These are phyloP conservation scores for Xylaria nigripes DNA, from an alignment of 495 filamentous ascomycete genomes.

Conservation along the genomic window DNA sequence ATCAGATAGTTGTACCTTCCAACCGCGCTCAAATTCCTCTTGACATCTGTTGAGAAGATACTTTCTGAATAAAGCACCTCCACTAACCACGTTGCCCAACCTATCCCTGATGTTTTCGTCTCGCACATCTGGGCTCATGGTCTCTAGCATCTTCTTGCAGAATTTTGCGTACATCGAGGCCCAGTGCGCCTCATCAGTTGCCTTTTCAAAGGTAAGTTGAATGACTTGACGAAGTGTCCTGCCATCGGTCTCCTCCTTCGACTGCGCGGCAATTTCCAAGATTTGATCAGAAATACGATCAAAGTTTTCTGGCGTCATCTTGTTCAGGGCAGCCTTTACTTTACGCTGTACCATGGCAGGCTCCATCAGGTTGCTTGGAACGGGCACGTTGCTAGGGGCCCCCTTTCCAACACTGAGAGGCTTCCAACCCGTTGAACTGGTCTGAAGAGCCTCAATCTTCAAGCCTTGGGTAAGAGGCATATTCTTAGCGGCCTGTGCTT, in stretches of 20 bases:
- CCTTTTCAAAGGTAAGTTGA: conserved; percentile 97
- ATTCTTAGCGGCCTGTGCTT: conserved; percentile 59
- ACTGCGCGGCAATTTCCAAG: conserved; percentile 83
- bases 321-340: conserved; percentile 96
- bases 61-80: conserved; percentile 92
- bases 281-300: conserved; percentile 93
- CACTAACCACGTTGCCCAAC: conserved; percentile 74
- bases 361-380: conserved; percentile 54
- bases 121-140: conserved; percentile 90
- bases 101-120: conserved; percentile 90
- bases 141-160: conserved; percentile 93
- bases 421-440: conserved; percentile 77
- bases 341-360: conserved; percentile 95
- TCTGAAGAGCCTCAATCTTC: conserved; percentile 70
- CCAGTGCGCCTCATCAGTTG: conserved; percentile 97
- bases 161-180: conserved; percentile 98
- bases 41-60: conserved; percentile 98
- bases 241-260: conserved; percentile 89
- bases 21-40: conserved; percentile 97
- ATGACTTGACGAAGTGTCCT: conserved; percentile 95
- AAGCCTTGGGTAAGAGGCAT: conserved; percentile 82
- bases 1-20: conserved; percentile 81
- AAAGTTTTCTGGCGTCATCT: conserved; percentile 99
- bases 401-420: conserved; percentile 57
- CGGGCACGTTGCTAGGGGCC: conserved; percentile 32